Evolutionary conservation across 2,329 filamentous ascomycete genomes (phyloP).

Genomic region (Clonostachys rhizophaga): DNA sequence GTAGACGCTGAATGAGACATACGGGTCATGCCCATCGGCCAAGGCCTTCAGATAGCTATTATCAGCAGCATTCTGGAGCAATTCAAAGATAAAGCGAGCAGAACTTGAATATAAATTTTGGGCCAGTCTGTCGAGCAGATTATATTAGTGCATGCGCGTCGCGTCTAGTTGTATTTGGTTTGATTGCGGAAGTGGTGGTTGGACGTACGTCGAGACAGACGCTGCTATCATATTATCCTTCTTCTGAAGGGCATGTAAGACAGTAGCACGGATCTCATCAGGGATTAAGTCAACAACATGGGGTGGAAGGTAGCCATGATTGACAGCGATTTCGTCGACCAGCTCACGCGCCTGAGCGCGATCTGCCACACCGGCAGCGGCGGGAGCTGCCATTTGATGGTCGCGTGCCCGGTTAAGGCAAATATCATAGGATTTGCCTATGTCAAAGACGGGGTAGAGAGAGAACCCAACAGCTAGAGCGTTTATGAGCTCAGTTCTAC

Average conservation of each 20-base stretch:
- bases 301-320: neutral
- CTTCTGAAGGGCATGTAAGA: neutral
- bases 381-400: too few species aligned
- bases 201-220: neutral
- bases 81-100: constrained; percentile 18
- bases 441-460: too few species aligned
- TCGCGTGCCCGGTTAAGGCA: too few species aligned
- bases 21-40: constrained; percentile 34
- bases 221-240: neutral
- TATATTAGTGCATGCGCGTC: neutral
- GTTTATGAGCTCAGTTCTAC: too few species aligned
- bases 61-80: constrained; percentile 23
- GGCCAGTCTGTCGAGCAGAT: constrained; percentile 22
- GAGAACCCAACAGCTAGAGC: too few species aligned
- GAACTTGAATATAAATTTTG: constrained; percentile 34
- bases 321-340: neutral
- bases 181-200: neutral
- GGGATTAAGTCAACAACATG: neutral
- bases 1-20: constrained; percentile 27
- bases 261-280: neutral
- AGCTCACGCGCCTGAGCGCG: neutral
- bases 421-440: too few species aligned
- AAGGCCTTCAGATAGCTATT: constrained; percentile 35
- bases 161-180: neutral
- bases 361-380: too few species aligned